A percentile compares a stretch with the other conserved stretches of the same genome.
Conservation (phyloP, 106 monocot genomes). For the Dendrobium catenatum region DNA sequence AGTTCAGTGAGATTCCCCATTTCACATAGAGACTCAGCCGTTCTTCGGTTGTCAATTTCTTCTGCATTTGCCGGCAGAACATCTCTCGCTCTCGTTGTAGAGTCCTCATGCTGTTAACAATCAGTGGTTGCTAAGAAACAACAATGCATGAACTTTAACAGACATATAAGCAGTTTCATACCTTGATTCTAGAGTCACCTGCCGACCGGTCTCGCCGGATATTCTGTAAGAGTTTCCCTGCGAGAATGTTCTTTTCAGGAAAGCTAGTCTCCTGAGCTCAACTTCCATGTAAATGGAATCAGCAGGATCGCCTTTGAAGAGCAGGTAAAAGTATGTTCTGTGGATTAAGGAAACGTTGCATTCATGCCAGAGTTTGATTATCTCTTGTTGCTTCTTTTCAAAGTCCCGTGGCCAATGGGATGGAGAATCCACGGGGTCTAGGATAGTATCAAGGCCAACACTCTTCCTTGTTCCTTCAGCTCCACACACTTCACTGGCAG, state of each 20-base stretch:
- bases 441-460: constrained; percentile 43
- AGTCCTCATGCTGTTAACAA: constrained; percentile 31
- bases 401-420: constrained; percentile 64
- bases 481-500: constrained; percentile 10
- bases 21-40: constrained; percentile 70
- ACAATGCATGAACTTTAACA: not conserved
- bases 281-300: constrained; percentile 99
- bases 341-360: constrained; percentile 87
- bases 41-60: constrained; percentile 40
- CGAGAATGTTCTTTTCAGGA: constrained; percentile 47
- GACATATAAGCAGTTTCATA: not conserved
- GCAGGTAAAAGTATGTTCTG: constrained; percentile 83
- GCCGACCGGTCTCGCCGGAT: constrained; percentile 15
- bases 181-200: constrained; percentile 44
- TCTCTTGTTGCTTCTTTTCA: constrained; percentile 61
- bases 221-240: constrained; percentile 16
- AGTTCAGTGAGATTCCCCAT: constrained; percentile 80
- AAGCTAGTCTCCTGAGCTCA: constrained; percentile 80
- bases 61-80: constrained; percentile 69
- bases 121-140: not conserved
- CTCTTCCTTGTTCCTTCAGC: constrained; percentile 28
- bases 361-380: constrained; percentile 78
- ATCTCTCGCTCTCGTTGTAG: constrained; percentile 73
- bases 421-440: constrained; percentile 43
- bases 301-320: constrained; percentile 79